Evolutionary conservation across 345 rosid species (phyloP), one percentile per base, ranked within the genome.

Genomic region (Theobroma cacao): DNA sequence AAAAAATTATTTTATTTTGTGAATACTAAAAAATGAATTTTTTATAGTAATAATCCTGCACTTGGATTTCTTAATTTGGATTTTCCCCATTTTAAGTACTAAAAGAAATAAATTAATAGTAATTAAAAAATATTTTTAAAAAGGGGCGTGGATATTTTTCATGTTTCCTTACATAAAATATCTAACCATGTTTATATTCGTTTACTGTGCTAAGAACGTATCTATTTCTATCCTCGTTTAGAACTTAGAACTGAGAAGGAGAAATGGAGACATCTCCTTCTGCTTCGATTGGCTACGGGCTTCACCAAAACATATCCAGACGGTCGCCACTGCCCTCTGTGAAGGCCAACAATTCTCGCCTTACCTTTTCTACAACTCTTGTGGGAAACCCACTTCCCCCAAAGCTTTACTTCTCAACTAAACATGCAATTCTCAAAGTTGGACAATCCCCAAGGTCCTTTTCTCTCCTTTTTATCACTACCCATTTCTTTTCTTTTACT

Each of bases 401-500:
- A 11, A 50, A 20, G 20, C 45, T 72, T 33, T 33, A 52, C 34
- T 72, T 72, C 61, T 72, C 75, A 50, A n/a, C 30, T 50, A 72
- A 72, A 33, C 45, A 52, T 11, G 17, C 75, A 33, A 52, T 52
- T 52, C 75, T 33, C 40, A 52, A 17, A 72, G 61, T 72, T 72
- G 61, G 75, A 52, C 43, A 72, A 13, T 52, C 43, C 31, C 75
- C 61, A n/a, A 72, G 62, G 45, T 72, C 45, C 8, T 15, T 71
- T 41, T 41, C 3, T 72, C 31, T 52, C 75, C 20, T 71, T 71
- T 71, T 71, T 50, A 11, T 50, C 43, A 11, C 61, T 50, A 33
- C 45, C 45, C 61, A 33, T 71, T 71, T 33, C 20, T 50, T 18
- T 18, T 48, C 2, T 31, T 48, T 48, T 70, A 0, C 38, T 69